phyloP scores from a whole-genome alignment of 441 rosid genomes.

The Biscutella laevigata region DNA sequence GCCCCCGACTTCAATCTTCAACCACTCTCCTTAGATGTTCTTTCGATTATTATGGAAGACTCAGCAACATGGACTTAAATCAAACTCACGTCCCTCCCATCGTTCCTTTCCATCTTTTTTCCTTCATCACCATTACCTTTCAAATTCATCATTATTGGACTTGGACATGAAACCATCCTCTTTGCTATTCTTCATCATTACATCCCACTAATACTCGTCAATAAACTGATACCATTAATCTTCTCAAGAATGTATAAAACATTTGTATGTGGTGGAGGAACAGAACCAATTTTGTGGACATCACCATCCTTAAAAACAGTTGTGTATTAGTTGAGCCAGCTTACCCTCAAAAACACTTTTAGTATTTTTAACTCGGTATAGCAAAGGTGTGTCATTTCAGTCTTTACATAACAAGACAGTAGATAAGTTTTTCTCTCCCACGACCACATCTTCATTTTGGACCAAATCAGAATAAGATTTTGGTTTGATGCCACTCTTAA shows the following conservation, averaged over 20 bases:
- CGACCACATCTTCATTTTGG: background rate
- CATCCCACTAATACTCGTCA: background rate
- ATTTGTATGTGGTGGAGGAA: background rate
- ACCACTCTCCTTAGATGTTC: background rate
- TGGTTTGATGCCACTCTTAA: slow-evolving; percentile 29
- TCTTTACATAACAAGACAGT: background rate
- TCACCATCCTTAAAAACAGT: background rate
- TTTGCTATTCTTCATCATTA: background rate
- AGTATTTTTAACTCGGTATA: background rate
- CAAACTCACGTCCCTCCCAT: background rate
- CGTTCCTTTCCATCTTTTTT: background rate
- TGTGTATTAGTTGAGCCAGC: background rate
- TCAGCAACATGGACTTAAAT: no score
- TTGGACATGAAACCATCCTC: background rate
- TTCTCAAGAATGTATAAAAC: background rate
- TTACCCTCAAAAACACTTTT: background rate
- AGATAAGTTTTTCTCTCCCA: background rate
- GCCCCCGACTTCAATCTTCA: background rate
- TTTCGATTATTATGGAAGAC: no score
- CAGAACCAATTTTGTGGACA: background rate
- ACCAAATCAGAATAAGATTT: slow-evolving; percentile 1
- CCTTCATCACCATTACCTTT: background rate
- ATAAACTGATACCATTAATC: background rate
- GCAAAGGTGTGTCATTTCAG: background rate
- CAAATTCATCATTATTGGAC: background rate